phyloP scores from a whole-genome alignment of 2,329 filamentous ascomycete genomes.

The Elsinoe ampelina region DNA sequence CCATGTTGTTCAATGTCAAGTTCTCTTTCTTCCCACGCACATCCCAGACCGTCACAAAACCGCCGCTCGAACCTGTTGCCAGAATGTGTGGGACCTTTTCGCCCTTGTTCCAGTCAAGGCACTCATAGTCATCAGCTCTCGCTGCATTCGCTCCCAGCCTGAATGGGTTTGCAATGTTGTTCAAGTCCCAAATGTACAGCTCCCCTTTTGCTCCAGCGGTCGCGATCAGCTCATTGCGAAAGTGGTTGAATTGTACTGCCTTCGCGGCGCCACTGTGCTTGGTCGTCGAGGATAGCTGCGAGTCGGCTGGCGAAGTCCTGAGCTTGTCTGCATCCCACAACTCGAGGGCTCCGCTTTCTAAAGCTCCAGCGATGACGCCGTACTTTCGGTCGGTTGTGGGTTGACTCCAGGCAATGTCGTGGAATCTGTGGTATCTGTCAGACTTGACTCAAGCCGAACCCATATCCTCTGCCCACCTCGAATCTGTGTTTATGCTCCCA shows the following conservation, averaged over 20 bases:
- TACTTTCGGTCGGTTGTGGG: conserved; percentile 67
- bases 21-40: conserved; percentile 97
- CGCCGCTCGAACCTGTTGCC: conserved; percentile 83
- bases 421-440: conserved; percentile 58
- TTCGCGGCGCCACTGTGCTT: conserved; percentile 93
- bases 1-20: conserved; percentile 79
- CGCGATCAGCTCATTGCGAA: conserved; percentile 81
- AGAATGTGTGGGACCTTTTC: conserved; percentile 87
- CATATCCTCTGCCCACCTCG: conserved; percentile 51
- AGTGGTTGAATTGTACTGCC: conserved; percentile 90
- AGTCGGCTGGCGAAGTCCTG: conserved; percentile 46
- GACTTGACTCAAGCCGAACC: conserved; percentile 13
- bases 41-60: conserved; percentile 98
- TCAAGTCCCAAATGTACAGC: conserved; percentile 89
- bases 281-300: conserved; percentile 74
- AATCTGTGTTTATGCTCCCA: conserved; percentile 76
- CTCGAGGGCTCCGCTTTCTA: conserved; percentile 89
- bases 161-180: conserved; percentile 80
- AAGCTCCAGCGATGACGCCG: conserved; percentile 87
- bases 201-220: conserved; percentile 92
- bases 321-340: conserved; percentile 81
- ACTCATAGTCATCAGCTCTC: conserved; percentile 89
- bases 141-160: conserved; percentile 79
- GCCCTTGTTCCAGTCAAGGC: conserved; percentile 87
- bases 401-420: conserved; percentile 91